Evolutionary conservation across 2,329 filamentous ascomycete species (phyloP).

Genomic region (Epichloe sp.): DNA sequence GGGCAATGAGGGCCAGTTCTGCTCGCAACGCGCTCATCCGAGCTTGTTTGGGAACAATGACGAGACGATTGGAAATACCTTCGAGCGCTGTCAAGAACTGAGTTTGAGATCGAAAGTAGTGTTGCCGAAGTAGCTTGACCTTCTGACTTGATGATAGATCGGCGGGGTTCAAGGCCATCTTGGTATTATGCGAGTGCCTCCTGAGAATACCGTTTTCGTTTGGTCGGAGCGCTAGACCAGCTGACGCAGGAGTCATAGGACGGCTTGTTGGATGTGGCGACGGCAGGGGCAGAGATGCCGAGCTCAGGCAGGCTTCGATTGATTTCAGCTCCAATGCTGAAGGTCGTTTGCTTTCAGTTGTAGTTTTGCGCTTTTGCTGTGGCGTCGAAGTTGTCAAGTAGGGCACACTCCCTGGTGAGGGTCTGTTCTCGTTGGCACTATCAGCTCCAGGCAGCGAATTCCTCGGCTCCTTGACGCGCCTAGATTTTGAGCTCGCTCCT

Average conservation of each 20-base stretch:
- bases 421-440: constrained; percentile 15
- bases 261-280: constrained; percentile 39
- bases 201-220: constrained; percentile 34
- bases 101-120: constrained; percentile 73
- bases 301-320: constrained; percentile 50
- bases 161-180: constrained; percentile 43
- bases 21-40: constrained; percentile 69
- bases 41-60: constrained; percentile 69
- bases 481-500: constrained; percentile 34
- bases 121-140: constrained; percentile 58
- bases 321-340: constrained; percentile 39
- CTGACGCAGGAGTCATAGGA: constrained; percentile 45
- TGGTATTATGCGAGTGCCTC: constrained; percentile 48
- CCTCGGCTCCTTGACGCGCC: constrained; percentile 32
- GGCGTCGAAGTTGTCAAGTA: constrained; percentile 11
- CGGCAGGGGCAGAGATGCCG: constrained; percentile 53
- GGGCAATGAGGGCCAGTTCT: constrained; percentile 66
- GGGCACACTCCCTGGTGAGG: constrained; percentile 13
- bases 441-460: constrained; percentile 27
- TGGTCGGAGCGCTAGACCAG: constrained; percentile 32
- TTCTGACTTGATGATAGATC: constrained; percentile 54
- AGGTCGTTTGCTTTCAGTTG: constrained; percentile 28
- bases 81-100: constrained; percentile 70
- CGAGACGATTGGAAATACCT: constrained; percentile 73
- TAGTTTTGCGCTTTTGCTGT: constrained; percentile 17